phyloP scores from a whole-genome alignment of 108 stramenopile species.

The Nitzschia sp. region DNA sequence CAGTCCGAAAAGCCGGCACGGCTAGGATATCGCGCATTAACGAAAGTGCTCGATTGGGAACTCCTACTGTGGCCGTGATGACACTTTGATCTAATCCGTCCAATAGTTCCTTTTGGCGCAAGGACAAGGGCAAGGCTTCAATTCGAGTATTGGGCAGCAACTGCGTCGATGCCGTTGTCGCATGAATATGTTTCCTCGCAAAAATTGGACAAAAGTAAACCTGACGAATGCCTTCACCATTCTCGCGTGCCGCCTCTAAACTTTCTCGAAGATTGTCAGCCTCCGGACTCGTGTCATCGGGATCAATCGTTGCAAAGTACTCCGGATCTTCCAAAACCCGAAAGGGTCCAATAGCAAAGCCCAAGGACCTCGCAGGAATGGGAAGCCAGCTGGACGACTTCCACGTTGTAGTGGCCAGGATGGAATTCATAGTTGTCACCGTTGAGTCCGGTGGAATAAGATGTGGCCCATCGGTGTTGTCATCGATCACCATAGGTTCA shows the following conservation, averaged over 20 bases:
- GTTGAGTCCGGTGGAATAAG: slow-evolving; percentile 56
- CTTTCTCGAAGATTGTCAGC: slow-evolving; percentile 18
- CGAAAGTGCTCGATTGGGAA: slow-evolving; percentile 83
- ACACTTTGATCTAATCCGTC: slow-evolving; percentile 56
- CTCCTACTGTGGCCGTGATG: slow-evolving; percentile 64
- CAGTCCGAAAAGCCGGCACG: slow-evolving; percentile 75
- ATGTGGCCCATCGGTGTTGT: slow-evolving; percentile 46
- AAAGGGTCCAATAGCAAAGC: slow-evolving; percentile 88
- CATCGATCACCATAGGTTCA: background rate
- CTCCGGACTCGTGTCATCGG: slow-evolving; percentile 24
- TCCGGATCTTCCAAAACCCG: slow-evolving; percentile 78
- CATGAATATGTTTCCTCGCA: slow-evolving; percentile 70
- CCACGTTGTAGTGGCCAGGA: slow-evolving; percentile 70
- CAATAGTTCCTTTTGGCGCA: slow-evolving; percentile 24
- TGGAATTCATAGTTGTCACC: slow-evolving; percentile 38
- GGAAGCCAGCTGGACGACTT: slow-evolving; percentile 74
- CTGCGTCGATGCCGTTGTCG: slow-evolving; percentile 39
- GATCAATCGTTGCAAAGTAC: slow-evolving; percentile 54
- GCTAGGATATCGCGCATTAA: slow-evolving; percentile 85
- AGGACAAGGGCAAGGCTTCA: slow-evolving; percentile 24
- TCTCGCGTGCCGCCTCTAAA: slow-evolving; percentile 39
- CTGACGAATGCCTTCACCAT: slow-evolving; percentile 86
- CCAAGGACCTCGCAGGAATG: slow-evolving; percentile 71
- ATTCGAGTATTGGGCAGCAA: slow-evolving; percentile 36
- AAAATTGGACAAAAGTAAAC: slow-evolving; percentile 55